Conservation (phyloP, 106 monocot species). For the Gastrodia elata region DNA sequence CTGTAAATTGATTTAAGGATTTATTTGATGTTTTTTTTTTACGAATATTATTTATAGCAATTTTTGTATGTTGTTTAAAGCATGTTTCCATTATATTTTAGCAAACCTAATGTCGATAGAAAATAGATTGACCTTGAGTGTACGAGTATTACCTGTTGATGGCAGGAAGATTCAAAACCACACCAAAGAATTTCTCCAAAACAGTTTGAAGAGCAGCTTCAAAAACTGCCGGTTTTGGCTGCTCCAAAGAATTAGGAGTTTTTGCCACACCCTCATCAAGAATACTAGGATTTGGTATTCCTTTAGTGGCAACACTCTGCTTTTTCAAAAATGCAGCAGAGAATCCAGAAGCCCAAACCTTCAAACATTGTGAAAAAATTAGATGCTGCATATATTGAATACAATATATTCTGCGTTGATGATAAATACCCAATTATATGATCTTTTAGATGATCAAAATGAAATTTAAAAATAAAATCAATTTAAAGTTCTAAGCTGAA, state of each 20-base stretch:
- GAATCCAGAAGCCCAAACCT: slow-evolving; percentile 98
- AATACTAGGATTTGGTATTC: slow-evolving; percentile 10
- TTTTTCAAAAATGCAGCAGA: slow-evolving; percentile 94
- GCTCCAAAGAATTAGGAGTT: slow-evolving; percentile 11
- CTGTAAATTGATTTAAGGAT: too few relatives aligned
- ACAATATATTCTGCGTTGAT: too few relatives aligned
- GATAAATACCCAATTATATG: too few relatives aligned
- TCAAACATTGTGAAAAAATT: neutral
- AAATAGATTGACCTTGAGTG: neutral
- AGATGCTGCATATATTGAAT: too few relatives aligned
- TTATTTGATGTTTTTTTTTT: too few relatives aligned
- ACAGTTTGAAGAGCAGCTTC: slow-evolving; percentile 50
- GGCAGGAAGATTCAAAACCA: slow-evolving; percentile 81
- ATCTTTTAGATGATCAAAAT: too few relatives aligned
- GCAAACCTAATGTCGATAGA: neutral
- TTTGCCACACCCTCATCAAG: slow-evolving; percentile 10
- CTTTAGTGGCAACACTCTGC: slow-evolving; percentile 65
- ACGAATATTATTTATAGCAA: neutral
- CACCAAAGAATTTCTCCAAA: slow-evolving; percentile 73
- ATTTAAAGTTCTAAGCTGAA: too few relatives aligned
- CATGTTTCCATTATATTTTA: neutral
- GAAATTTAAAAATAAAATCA: neutral
- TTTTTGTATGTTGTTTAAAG: neutral
- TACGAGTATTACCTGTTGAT: slow-evolving; percentile 57
- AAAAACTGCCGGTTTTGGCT: slow-evolving; percentile 39